phyloP scores from a whole-genome alignment of 148 eudicot species.

The Heliosperma pusillum region DNA sequence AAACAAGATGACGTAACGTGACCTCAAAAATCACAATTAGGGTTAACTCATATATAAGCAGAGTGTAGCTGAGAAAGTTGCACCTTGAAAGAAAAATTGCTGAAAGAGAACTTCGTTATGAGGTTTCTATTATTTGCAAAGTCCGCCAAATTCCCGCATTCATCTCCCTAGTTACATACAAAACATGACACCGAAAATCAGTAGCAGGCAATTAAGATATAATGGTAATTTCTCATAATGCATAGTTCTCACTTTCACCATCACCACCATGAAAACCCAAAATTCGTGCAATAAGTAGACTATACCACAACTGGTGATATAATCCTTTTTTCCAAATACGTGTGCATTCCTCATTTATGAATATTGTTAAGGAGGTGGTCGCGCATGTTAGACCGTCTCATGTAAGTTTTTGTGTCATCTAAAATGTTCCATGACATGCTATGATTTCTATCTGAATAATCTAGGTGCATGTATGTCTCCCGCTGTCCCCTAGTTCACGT shows the following conservation, averaged over 20 bases:
- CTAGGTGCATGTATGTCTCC: background rate
- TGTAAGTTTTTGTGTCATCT: too few relatives aligned
- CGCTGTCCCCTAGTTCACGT: too few relatives aligned
- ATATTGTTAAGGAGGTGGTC: background rate
- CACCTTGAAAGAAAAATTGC: conserved; percentile 99
- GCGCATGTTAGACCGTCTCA: background rate
- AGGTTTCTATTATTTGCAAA: conserved; percentile 62
- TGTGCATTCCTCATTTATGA: background rate
- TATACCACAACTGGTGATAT: too few relatives aligned
- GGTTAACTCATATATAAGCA: background rate
- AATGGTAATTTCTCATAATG: background rate
- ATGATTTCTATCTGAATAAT: background rate
- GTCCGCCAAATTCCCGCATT: conserved; percentile 78
- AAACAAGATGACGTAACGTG: background rate
- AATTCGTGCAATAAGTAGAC: too few relatives aligned
- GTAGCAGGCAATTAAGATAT: background rate
- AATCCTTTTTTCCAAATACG: too few relatives aligned
- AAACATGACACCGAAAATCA: conserved; percentile 16
- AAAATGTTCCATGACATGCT: background rate
- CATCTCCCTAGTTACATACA: conserved; percentile 65
- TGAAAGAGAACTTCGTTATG: conserved; percentile 73
- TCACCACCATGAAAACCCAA: background rate
- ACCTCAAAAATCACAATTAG: background rate
- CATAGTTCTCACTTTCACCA: background rate
- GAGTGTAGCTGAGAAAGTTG: conserved; percentile 18